These are phyloP conservation scores for Carex cristatella DNA, from an alignment of 176 grass and related monocot genomes.

Conservation along the genomic window DNA sequence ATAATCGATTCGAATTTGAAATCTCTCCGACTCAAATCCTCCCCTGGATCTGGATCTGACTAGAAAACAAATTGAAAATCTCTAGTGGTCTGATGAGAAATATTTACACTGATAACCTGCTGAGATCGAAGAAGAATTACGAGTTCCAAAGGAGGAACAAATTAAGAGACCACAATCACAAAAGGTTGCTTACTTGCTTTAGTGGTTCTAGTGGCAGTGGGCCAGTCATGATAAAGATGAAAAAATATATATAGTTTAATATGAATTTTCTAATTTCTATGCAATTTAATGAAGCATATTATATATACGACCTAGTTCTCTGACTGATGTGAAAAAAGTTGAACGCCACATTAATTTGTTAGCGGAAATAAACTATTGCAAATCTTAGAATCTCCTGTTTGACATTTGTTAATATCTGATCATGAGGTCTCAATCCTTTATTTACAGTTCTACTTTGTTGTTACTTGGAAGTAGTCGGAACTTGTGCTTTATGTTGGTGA, in stretches of 20 bases:
- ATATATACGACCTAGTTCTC: not conserved
- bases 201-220: not conserved
- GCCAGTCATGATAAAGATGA: not conserved
- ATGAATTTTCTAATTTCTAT: not conserved
- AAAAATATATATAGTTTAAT: not conserved
- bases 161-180: not conserved
- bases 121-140: not conserved
- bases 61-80: too few species aligned
- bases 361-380: not conserved
- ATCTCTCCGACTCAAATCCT: too few species aligned
- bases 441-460: not conserved
- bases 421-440: not conserved
- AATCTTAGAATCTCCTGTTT: not conserved
- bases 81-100: too few species aligned
- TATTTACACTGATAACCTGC: not conserved
- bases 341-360: not conserved
- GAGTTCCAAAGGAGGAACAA: not conserved
- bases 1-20: too few species aligned
- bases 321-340: slow-evolving; percentile 21
- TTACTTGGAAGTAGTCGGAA: not conserved
- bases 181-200: not conserved
- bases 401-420: not conserved
- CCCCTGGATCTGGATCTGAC: too few species aligned
- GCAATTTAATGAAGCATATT: not conserved
- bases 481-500: not conserved